A percentile compares a stretch with the other conserved stretches of the same genome.
phyloP scores from a whole-genome alignment of 1,284 basidiomycete genomes.

The Afroboletus lepidellus region DNA sequence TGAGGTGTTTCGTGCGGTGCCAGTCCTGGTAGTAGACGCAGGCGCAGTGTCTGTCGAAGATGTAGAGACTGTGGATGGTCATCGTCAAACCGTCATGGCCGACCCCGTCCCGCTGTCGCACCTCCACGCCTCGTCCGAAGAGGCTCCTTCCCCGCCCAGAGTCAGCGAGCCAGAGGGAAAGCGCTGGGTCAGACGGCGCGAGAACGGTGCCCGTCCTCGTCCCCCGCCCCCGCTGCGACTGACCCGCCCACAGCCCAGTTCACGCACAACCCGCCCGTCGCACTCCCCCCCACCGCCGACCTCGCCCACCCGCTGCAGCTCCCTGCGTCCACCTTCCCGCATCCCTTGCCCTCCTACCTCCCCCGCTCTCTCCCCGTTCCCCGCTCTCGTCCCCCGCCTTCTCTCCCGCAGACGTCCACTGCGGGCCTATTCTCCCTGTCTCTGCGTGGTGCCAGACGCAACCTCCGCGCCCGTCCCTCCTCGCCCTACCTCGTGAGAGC shows the following conservation, averaged over 20 bases:
- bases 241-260: slow-evolving; percentile 53
- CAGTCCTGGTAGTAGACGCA: slow-evolving; percentile 95
- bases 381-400: slow-evolving; percentile 36
- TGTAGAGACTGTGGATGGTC: slow-evolving; percentile 87
- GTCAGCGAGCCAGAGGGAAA: slow-evolving; percentile 77
- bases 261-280: slow-evolving; percentile 66
- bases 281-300: slow-evolving; percentile 57
- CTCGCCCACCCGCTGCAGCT: slow-evolving; percentile 45
- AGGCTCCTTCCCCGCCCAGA: too few species aligned
- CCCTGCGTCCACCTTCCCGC: slow-evolving; percentile 63
- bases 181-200: slow-evolving; percentile 69
- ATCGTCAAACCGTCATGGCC: slow-evolving; percentile 43
- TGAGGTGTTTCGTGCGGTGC: slow-evolving; percentile 77
- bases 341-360: slow-evolving; percentile 68
- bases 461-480: slow-evolving; percentile 60
- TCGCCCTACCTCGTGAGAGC: slow-evolving; percentile 61
- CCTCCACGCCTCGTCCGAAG: slow-evolving; percentile 31
- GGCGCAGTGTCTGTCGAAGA: slow-evolving; percentile 88
- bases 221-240: background rate
- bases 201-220: slow-evolving; percentile 56
- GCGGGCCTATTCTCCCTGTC: slow-evolving; percentile 75
- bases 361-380: slow-evolving; percentile 58
- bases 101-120: slow-evolving; percentile 58
- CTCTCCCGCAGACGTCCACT: slow-evolving; percentile 55
- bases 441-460: slow-evolving; percentile 68